Evolutionary conservation across 2,329 filamentous ascomycete genomes (phyloP).

Genomic region (Aspergillus novoparasiticus): DNA sequence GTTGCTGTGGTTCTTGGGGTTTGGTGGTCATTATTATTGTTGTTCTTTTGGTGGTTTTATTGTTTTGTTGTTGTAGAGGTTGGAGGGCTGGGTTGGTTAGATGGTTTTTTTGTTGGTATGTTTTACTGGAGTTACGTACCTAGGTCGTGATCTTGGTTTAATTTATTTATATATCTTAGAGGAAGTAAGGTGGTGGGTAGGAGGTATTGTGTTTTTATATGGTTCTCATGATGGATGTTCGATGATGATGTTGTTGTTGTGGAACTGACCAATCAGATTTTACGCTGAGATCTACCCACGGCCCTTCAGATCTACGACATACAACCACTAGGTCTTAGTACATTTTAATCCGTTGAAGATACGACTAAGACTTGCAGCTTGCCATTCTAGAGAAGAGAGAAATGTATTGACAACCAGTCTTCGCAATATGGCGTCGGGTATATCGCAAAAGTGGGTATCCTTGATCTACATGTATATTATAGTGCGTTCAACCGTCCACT

Average conservation of each 20-base stretch:
- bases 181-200: neutral
- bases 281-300: neutral
- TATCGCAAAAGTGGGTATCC: neutral
- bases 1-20: neutral
- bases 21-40: neutral
- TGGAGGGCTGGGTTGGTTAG: neutral
- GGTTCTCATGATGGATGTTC: slow-evolving; percentile 26
- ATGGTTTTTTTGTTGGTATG: neutral
- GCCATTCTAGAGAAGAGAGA: neutral
- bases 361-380: neutral
- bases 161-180: neutral
- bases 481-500: neutral
- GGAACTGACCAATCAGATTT: slow-evolving; percentile 12
- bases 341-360: neutral
- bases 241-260: slow-evolving; percentile 3
- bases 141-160: neutral
- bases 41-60: neutral
- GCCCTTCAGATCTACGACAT: neutral
- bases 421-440: neutral
- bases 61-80: neutral
- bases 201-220: neutral
- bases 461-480: neutral
- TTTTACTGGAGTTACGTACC: neutral
- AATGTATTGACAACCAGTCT: neutral
- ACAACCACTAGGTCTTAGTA: neutral